phyloP scores from a whole-genome alignment of 306 rosid genomes.

The Lithocarpus polystachyus region DNA sequence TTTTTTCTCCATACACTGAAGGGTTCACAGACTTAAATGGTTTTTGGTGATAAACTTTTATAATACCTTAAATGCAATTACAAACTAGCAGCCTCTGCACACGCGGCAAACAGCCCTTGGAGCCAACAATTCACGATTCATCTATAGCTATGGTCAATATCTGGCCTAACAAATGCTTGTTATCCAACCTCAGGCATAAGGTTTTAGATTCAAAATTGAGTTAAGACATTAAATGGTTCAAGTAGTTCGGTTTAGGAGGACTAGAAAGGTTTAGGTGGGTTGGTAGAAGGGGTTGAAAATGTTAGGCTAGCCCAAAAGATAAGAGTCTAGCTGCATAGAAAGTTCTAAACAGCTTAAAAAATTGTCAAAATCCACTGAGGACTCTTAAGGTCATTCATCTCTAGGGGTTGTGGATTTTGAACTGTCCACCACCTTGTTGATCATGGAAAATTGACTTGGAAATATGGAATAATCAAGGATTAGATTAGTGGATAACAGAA shows the following conservation, averaged over 20 bases:
- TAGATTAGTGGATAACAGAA: not conserved
- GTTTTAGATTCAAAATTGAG: no score
- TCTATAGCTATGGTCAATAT: no score
- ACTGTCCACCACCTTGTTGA: not conserved
- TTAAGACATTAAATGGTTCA: not conserved
- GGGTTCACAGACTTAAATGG: no score
- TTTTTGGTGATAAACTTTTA: no score
- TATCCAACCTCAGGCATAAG: no score
- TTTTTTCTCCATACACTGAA: no score
- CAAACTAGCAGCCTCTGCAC: no score
- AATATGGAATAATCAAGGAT: not conserved
- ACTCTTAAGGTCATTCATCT: not conserved
- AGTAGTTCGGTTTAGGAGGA: not conserved
- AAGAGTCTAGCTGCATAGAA: constrained; percentile 14
- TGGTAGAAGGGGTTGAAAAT: constrained; percentile 36
- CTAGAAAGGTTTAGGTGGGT: constrained; percentile 17
- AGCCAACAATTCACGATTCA: no score
- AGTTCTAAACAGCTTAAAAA: not conserved
- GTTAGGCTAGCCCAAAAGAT: not conserved
- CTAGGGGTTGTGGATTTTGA: constrained; percentile 5
- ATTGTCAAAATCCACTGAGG: not conserved
- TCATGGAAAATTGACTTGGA: not conserved
- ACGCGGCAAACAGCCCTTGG: no score
- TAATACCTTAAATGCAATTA: no score
- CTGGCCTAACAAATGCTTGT: no score